Conservation (phyloP, 2,329 filamentous ascomycete genomes). For the Nigrospora oryzae region DNA sequence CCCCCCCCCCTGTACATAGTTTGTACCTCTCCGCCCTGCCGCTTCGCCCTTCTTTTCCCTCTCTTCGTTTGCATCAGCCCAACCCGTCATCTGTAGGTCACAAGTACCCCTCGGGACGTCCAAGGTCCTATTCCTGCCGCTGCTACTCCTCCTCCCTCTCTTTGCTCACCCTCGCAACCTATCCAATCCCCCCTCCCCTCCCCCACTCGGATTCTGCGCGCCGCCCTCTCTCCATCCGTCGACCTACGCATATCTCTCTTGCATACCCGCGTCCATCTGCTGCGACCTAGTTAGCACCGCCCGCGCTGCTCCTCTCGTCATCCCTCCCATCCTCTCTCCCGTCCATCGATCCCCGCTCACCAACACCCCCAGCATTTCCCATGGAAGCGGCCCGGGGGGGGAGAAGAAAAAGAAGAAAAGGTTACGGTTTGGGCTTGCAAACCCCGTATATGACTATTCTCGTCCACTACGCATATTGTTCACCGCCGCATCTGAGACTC, state of each 20-base stretch:
- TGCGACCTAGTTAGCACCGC: background rate
- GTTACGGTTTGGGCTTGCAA: too few species aligned
- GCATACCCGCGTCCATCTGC: too few species aligned
- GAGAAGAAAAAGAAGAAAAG: too few species aligned
- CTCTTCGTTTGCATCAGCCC: conserved; percentile 6
- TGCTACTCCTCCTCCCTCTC: too few species aligned
- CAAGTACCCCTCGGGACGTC: too few species aligned
- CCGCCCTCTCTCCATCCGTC: background rate
- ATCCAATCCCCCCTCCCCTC: background rate
- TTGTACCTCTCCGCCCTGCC: conserved; percentile 3
- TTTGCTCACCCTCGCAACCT: too few species aligned
- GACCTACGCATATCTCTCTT: background rate
- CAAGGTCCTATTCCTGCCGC: too few species aligned
- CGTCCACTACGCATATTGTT: background rate
- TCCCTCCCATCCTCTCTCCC: conserved; percentile 4
- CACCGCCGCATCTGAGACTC: conserved; percentile 1
- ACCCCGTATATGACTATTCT: background rate
- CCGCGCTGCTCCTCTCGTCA: conserved; percentile 1
- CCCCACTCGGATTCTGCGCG: background rate
- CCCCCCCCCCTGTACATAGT: background rate
- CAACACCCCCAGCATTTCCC: background rate
- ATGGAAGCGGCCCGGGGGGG: background rate
- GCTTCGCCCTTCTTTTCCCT: conserved; percentile 1
- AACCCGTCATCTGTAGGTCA: too few species aligned
- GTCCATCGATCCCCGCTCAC: background rate